A percentile compares a stretch with the other conserved stretches of the same genome.
Conservation (phyloP, 495 filamentous ascomycete genomes). For the Trichoderma virens region DNA sequence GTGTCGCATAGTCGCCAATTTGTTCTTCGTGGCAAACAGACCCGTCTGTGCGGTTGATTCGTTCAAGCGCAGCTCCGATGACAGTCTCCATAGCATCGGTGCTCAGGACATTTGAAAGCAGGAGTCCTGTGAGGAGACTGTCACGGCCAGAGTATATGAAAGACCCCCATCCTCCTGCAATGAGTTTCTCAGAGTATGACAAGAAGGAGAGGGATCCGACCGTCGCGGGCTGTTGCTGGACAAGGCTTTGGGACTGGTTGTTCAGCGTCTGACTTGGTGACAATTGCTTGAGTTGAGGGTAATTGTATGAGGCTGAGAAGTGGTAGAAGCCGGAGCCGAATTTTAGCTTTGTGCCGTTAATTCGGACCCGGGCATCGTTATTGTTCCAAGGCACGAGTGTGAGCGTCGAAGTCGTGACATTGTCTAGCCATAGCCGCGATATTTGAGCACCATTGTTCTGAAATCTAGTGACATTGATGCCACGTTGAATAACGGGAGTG, state of each 20-base stretch:
- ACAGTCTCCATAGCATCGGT: constrained; percentile 54
- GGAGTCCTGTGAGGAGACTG: constrained; percentile 51
- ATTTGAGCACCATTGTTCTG: constrained; percentile 37
- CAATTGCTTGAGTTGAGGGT: constrained; percentile 51
- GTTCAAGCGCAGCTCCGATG: constrained; percentile 50
- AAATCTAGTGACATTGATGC: constrained; percentile 27
- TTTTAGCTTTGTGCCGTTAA: constrained; percentile 29
- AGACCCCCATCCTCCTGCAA: constrained; percentile 60
- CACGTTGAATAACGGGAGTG: constrained; percentile 44
- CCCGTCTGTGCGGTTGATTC: constrained; percentile 51
- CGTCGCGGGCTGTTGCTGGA: constrained; percentile 35
- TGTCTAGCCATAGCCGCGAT: constrained; percentile 53
- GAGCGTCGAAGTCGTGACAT: constrained; percentile 46
- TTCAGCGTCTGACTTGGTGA: constrained; percentile 42
- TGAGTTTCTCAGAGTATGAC: constrained; percentile 53
- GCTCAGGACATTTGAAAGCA: constrained; percentile 51
- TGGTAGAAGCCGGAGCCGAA: constrained; percentile 47
- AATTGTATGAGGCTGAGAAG: constrained; percentile 53
- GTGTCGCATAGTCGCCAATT: constrained; percentile 60
- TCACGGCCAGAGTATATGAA: constrained; percentile 62
- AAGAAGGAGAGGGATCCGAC: constrained; percentile 51
- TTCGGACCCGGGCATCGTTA: constrained; percentile 23
- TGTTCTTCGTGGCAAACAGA: constrained; percentile 58
- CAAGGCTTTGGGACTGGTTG: constrained; percentile 34
- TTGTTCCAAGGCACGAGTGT: constrained; percentile 31